Percentiles rank a stretch among this genome's conserved stretches.
Evolutionary conservation across 2,329 filamentous ascomycete species (phyloP).

Genomic region (Penicillium sp.): DNA sequence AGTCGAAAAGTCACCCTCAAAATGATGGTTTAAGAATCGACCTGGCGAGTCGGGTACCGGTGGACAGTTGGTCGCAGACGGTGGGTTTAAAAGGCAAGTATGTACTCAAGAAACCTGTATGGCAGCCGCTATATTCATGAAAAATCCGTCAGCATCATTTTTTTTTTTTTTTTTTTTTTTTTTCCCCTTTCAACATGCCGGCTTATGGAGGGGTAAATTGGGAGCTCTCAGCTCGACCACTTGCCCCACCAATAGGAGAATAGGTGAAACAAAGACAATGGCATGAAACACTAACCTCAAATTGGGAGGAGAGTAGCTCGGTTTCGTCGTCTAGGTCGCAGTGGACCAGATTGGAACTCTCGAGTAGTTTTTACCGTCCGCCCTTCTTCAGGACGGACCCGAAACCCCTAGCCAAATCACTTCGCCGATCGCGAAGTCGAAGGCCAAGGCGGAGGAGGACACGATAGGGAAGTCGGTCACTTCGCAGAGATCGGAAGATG

Average conservation of each 20-base stretch:
- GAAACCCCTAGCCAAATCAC: constrained; percentile 48
- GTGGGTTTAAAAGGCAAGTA: constrained; percentile 9
- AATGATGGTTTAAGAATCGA: background rate
- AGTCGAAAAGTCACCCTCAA: background rate
- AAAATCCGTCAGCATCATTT: constrained; percentile 12
- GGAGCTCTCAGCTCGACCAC: constrained; percentile 8
- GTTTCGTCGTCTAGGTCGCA: constrained; percentile 9
- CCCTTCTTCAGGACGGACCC: constrained; percentile 53
- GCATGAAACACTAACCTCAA: constrained; percentile 17
- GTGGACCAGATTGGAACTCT: constrained; percentile 17
- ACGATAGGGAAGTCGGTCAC: constrained; percentile 14
- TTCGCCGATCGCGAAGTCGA: constrained; percentile 28
- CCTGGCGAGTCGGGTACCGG: constrained; percentile 7
- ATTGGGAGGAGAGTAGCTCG: constrained; percentile 7
- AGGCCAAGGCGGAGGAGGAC: constrained; percentile 18
- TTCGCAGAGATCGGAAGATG: constrained; percentile 15
- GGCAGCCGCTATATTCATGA: constrained; percentile 9
- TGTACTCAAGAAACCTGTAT: constrained; percentile 14
- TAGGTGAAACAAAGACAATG: constrained; percentile 5
- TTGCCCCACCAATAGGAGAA: constrained; percentile 18
- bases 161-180: background rate
- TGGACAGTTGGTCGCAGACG: constrained; percentile 10
- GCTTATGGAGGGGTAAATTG: constrained; percentile 20
- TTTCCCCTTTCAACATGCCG: background rate
- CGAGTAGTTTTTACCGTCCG: constrained; percentile 49